Evolutionary conservation across 2,329 filamentous ascomycete species (phyloP).

Genomic region (Diaporthe longicolla): DNA sequence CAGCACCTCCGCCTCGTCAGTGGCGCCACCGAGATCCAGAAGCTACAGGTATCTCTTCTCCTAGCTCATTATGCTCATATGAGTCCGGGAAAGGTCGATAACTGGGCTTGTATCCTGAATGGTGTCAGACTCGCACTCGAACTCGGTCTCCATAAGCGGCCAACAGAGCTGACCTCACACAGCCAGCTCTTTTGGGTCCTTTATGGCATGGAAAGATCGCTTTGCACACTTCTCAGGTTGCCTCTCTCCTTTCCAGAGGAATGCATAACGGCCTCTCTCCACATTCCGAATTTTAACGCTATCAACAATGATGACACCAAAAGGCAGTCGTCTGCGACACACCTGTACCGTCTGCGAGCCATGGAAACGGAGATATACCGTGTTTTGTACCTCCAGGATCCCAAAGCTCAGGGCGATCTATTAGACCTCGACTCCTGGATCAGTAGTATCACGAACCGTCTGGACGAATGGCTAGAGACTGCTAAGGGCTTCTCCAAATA

Average conservation of each 20-base stretch:
- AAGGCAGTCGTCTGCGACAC: conserved; percentile 26
- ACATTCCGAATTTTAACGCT: conserved; percentile 16
- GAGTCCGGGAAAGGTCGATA: conserved; percentile 33
- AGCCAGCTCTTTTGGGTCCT: conserved; percentile 34
- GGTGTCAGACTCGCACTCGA: conserved; percentile 25
- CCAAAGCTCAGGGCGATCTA: background rate
- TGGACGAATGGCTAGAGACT: conserved; percentile 40
- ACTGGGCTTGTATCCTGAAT: conserved; percentile 34
- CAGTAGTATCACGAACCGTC: conserved; percentile 51
- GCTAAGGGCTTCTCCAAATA: conserved; percentile 26
- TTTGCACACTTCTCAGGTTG: conserved; percentile 31
- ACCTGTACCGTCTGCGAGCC: conserved; percentile 34
- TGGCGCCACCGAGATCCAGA: conserved; percentile 21
- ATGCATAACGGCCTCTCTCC: conserved; percentile 21
- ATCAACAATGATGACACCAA: conserved; percentile 30
- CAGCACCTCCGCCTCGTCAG: conserved; percentile 33
- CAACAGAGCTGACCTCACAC: background rate
- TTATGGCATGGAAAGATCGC: conserved; percentile 36
- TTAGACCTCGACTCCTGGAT: conserved; percentile 22
- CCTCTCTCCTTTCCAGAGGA: conserved; percentile 29
- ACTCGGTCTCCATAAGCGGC: conserved; percentile 30
- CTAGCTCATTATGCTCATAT: conserved; percentile 33
- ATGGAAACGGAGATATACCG: conserved; percentile 37
- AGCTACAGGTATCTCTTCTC: conserved; percentile 31
- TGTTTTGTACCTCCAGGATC: conserved; percentile 29